Evolutionary conservation across 1,139 yeast species (phyloP).

Genomic region (Suhomyces bribrorum): DNA sequence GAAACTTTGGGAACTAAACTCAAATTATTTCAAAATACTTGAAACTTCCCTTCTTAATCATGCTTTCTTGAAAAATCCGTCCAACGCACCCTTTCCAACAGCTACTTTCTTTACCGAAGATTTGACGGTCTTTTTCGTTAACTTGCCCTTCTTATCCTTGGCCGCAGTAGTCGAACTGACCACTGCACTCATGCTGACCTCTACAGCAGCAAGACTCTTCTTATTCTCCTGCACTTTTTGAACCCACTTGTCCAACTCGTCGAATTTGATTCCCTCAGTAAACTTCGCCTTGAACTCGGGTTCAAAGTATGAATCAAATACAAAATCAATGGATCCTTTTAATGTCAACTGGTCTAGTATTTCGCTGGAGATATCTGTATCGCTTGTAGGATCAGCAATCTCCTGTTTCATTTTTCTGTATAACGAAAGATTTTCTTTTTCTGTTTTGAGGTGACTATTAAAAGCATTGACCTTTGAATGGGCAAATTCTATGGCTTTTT

Average conservation of each 20-base stretch:
- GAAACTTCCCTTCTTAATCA: conserved; percentile 6
- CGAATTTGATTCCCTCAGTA: conserved; percentile 21
- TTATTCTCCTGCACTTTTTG: conserved; percentile 27
- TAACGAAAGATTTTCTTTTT: conserved; percentile 13
- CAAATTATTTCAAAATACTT: neutral
- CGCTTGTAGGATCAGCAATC: conserved; percentile 23
- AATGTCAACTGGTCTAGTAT: conserved; percentile 26
- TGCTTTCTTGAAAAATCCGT: conserved; percentile 55
- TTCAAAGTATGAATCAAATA: conserved; percentile 30
- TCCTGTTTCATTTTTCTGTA: conserved; percentile 17
- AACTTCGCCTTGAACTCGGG: conserved; percentile 20
- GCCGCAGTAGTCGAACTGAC: conserved; percentile 19
- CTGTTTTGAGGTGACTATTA: conserved; percentile 23
- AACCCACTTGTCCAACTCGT: conserved; percentile 32
- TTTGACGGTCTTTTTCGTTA: conserved; percentile 21
- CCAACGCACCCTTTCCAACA: conserved; percentile 61
- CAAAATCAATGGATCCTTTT: conserved; percentile 31
- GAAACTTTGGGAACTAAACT: neutral
- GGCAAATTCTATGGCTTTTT: conserved; percentile 34
- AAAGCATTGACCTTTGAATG: conserved; percentile 32
- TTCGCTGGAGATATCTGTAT: conserved; percentile 27
- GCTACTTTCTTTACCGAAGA: conserved; percentile 42
- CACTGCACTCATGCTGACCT: conserved; percentile 35
- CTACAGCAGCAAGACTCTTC: conserved; percentile 34
- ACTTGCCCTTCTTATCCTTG: conserved; percentile 20